Evolutionary conservation across 1,139 yeast genomes (phyloP).

Genomic region (Lodderomyces metapsilosis): DNA sequence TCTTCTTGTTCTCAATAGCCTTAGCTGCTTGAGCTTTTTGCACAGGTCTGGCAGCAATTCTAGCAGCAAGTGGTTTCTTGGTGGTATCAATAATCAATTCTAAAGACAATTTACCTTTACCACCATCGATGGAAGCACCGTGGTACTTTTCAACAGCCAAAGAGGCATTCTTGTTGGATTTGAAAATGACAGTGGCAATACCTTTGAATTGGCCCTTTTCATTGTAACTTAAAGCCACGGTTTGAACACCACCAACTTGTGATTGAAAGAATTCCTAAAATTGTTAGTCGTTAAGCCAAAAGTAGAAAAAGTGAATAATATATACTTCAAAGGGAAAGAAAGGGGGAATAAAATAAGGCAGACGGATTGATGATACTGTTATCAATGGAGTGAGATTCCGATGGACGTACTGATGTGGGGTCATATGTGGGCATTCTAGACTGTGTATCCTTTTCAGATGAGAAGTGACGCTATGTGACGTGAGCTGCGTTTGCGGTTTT

Average conservation of each 20-base stretch:
- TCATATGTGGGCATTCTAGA: no score
- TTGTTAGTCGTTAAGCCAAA: conserved; percentile 19
- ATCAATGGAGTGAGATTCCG: no score
- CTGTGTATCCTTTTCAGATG: no score
- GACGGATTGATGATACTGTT: no score
- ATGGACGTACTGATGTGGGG: no score
- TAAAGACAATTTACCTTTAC: conserved; percentile 72
- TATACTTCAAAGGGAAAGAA: conserved; percentile 6
- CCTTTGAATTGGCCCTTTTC: conserved; percentile 91
- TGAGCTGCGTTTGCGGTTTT: no score
- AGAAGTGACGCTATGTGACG: no score
- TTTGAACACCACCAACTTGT: conserved; percentile 82
- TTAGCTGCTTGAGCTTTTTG: conserved; percentile 26
- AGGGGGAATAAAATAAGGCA: no score
- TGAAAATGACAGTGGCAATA: conserved; percentile 82
- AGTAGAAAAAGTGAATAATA: conserved; percentile 2
- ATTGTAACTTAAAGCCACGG: conserved; percentile 74
- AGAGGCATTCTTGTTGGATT: conserved; percentile 61
- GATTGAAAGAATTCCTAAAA: conserved; percentile 80
- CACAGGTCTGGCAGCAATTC: conserved; percentile 56
- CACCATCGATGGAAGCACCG: conserved; percentile 92
- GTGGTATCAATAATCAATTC: conserved; percentile 87
- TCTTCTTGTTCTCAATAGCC: conserved; percentile 23
- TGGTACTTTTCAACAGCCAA: conserved; percentile 80
- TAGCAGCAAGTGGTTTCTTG: conserved; percentile 69